phyloP scores from a whole-genome alignment of 495 filamentous ascomycete species.

The Haplographium delicatum region DNA sequence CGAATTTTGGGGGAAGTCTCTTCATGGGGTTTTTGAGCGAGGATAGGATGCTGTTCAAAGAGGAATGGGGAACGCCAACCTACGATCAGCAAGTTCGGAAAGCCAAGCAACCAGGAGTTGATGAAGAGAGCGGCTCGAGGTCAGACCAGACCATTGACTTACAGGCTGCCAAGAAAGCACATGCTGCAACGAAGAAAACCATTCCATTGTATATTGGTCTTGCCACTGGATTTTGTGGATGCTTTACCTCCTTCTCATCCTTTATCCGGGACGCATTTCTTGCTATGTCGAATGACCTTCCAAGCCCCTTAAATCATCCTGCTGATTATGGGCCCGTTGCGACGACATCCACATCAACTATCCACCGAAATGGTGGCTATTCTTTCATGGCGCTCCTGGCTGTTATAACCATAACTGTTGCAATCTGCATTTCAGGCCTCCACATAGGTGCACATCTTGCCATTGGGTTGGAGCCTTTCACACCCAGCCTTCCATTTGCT shows the following conservation, averaged over 20 bases:
- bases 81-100: conserved; percentile 30
- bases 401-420: conserved; percentile 61
- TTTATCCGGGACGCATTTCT: conserved; percentile 84
- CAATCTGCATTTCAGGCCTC: conserved; percentile 62
- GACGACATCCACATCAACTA: conserved; percentile 23
- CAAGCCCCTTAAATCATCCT: conserved; percentile 39
- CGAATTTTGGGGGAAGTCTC: conserved; percentile 80
- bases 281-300: conserved; percentile 71
- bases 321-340: conserved; percentile 10
- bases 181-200: conserved; percentile 65
- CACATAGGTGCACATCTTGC: conserved; percentile 76
- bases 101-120: conserved; percentile 25
- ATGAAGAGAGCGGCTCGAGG: conserved; percentile 28
- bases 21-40: conserved; percentile 84
- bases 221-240: conserved; percentile 90
- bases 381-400: conserved; percentile 74
- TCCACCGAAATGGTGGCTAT: conserved; percentile 66
- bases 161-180: conserved; percentile 42
- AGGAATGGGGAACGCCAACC: conserved; percentile 50
- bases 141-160: conserved; percentile 25
- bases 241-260: conserved; percentile 85
- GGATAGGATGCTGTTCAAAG: conserved; percentile 69
- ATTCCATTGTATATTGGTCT: conserved; percentile 89
- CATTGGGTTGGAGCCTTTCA: conserved; percentile 49
- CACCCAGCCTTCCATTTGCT: conserved; percentile 52